phyloP scores from a whole-genome alignment of 805 yeast genomes.

The Saturnispora halmiae region DNA sequence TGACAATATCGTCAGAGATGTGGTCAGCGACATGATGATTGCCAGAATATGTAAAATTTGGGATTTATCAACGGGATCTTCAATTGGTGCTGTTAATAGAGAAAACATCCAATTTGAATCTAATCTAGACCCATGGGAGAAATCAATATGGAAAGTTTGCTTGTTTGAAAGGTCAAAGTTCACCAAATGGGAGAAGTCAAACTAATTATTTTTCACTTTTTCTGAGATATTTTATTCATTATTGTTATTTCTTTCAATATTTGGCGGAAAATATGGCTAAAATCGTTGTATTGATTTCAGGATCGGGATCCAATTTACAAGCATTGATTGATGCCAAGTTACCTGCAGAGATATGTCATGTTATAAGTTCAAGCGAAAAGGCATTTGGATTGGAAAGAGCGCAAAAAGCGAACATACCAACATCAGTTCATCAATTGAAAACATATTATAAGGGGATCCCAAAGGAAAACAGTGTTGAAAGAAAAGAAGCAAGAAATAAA shows the following conservation, averaged over 20 bases:
- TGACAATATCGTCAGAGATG: constrained; percentile 52
- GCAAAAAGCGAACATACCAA: constrained; percentile 54
- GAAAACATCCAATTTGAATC: constrained; percentile 36
- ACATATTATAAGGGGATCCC: constrained; percentile 66
- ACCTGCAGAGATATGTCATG: constrained; percentile 52
- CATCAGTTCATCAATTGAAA: constrained; percentile 62
- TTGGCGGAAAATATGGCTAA: constrained; percentile 14
- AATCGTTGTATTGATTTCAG: constrained; percentile 80
- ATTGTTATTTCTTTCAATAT: not conserved
- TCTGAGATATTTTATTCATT: not conserved
- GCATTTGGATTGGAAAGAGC: constrained; percentile 90
- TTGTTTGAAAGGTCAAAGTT: constrained; percentile 21
- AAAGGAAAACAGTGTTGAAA: constrained; percentile 50
- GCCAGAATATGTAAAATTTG: constrained; percentile 63
- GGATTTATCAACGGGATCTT: constrained; percentile 37
- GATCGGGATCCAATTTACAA: constrained; percentile 92
- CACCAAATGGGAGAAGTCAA: constrained; percentile 2
- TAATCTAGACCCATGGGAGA: constrained; percentile 73
- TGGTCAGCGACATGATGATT: constrained; percentile 40
- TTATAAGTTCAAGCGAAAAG: constrained; percentile 74
- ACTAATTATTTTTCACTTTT: not conserved
- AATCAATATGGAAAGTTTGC: constrained; percentile 43
- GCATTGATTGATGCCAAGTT: constrained; percentile 77
- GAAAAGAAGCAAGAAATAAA: constrained; percentile 52
- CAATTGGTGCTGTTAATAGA: constrained; percentile 9